A percentile compares a stretch with the other conserved stretches of the same genome.
Conservation (phyloP, 2,329 filamentous ascomycete genomes). For the Apiospora sp. region DNA sequence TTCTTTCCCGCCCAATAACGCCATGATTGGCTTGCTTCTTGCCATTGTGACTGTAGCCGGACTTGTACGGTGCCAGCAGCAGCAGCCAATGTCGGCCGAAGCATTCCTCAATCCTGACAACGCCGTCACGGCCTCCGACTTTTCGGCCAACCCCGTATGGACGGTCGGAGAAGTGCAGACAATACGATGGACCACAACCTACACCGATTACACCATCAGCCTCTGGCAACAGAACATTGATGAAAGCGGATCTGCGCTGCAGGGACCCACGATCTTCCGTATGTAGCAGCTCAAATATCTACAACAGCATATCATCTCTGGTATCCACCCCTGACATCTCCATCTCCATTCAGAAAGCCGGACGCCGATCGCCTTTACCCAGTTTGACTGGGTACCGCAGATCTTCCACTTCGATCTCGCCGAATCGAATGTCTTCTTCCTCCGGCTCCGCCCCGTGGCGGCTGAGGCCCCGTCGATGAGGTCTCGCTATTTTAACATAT, state of each 20-base stretch:
- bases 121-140: background rate
- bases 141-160: background rate
- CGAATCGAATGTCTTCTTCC: slow-evolving; percentile 13
- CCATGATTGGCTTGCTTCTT: slow-evolving; percentile 1
- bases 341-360: background rate
- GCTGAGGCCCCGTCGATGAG: background rate
- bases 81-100: background rate
- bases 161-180: background rate
- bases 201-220: background rate
- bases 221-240: slow-evolving; percentile 1
- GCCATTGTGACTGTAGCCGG: background rate
- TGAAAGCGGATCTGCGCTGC: background rate
- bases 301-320: background rate
- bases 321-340: slow-evolving; percentile 7
- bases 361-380: background rate
- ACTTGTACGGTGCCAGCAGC: background rate
- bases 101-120: background rate
- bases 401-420: background rate
- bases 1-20: background rate
- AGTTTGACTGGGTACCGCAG: slow-evolving; percentile 22
- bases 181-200: background rate
- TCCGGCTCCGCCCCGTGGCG: background rate
- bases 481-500: background rate
- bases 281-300: background rate
- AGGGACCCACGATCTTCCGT: slow-evolving; percentile 17